These are phyloP conservation scores for Argentina anserina DNA, from an alignment of 306 rosid species.

Conservation along the genomic window DNA sequence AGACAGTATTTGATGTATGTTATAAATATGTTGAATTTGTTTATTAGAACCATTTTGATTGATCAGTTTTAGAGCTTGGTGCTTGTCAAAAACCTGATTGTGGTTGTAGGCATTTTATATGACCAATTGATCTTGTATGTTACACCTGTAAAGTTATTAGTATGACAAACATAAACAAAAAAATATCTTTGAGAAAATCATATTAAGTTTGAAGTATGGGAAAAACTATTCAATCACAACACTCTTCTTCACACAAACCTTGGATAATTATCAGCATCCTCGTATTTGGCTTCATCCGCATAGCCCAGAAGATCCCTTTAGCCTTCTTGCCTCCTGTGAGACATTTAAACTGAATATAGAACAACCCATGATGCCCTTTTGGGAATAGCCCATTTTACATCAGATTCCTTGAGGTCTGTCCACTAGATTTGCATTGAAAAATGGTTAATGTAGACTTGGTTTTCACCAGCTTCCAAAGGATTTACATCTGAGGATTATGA, in stretches of 20 bases:
- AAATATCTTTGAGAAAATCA: background rate
- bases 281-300: background rate
- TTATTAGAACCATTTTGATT: background rate
- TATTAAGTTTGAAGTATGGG: background rate
- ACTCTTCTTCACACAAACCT: background rate
- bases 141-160: background rate
- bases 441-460: background rate
- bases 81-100: background rate
- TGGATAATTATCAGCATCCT: background rate
- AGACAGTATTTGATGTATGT: conserved; percentile 1
- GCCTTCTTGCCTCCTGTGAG: background rate
- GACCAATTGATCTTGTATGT: background rate
- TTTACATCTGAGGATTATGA: background rate
- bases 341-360: background rate
- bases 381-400: background rate
- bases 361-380: background rate
- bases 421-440: background rate
- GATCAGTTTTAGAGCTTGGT: background rate
- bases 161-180: background rate
- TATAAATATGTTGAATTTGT: conserved; percentile 7
- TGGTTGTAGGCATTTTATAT: background rate
- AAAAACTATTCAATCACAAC: background rate
- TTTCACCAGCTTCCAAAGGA: background rate
- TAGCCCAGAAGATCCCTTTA: background rate
- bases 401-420: background rate